A percentile compares a stretch with the other conserved stretches of the same genome.
Conservation (phyloP, 148 eudicot species). For the Cornus kousa region DNA sequence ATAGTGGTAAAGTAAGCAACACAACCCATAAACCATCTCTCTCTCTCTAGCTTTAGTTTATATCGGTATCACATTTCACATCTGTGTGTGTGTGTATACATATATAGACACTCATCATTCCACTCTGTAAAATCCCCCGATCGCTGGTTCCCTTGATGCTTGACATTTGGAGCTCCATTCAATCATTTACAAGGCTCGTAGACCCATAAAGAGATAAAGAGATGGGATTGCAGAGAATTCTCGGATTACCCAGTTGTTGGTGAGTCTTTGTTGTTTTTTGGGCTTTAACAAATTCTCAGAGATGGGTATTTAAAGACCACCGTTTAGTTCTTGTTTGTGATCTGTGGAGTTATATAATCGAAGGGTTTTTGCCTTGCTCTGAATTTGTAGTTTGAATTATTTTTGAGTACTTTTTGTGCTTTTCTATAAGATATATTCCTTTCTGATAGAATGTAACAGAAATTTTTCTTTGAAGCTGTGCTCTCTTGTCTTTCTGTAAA, state of each 20-base stretch:
- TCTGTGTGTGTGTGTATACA: background rate
- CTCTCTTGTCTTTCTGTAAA: background rate
- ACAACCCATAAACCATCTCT: constrained; percentile 1
- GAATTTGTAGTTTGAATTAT: background rate
- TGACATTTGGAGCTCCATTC: constrained; percentile 20
- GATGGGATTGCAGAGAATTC: constrained; percentile 6
- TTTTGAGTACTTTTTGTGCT: background rate
- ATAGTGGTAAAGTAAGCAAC: background rate
- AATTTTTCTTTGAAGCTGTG: background rate
- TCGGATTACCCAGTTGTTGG: constrained; percentile 21
- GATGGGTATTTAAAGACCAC: constrained; percentile 6
- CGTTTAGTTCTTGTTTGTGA: constrained; percentile 10
- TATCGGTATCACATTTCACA: background rate
- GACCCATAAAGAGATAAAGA: constrained; percentile 12
- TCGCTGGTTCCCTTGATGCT: constrained; percentile 38
- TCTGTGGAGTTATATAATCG: background rate
- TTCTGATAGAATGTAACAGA: background rate
- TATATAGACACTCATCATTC: constrained; percentile 11
- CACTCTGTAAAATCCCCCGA: constrained; percentile 24
- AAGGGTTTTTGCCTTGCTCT: constrained; percentile 7
- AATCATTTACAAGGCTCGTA: constrained; percentile 24
- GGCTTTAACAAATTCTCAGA: constrained; percentile 15
- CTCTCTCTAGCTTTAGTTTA: background rate
- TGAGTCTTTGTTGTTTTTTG: constrained; percentile 22
- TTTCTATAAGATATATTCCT: background rate